Evolutionary conservation across 345 rosid species (phyloP).

Genomic region (Eucalyptus brandiana): DNA sequence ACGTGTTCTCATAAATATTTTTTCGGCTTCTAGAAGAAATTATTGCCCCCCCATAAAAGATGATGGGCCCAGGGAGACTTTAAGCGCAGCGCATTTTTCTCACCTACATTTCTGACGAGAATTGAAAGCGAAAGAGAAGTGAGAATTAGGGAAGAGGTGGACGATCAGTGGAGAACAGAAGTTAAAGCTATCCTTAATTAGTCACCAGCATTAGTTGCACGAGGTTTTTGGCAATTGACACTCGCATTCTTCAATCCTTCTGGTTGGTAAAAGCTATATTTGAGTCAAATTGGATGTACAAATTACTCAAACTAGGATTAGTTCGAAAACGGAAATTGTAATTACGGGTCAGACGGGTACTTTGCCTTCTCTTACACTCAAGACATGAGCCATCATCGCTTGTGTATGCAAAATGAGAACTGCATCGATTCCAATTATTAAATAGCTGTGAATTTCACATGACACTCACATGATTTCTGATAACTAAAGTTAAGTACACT

Average conservation of each 20-base stretch:
- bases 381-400: background rate
- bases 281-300: background rate
- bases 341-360: fast-evolving
- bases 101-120: background rate
- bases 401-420: background rate
- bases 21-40: background rate
- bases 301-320: background rate
- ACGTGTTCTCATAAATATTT: background rate
- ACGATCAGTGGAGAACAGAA: background rate
- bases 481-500: background rate
- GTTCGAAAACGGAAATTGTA: background rate
- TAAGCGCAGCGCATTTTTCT: background rate
- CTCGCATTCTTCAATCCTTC: background rate
- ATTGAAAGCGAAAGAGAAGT: background rate
- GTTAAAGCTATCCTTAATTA: background rate
- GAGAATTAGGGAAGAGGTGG: background rate
- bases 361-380: background rate
- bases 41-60: background rate
- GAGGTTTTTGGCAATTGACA: background rate
- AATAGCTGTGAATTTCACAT: background rate
- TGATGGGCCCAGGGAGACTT: background rate
- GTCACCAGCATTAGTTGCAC: background rate
- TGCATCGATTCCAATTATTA: background rate
- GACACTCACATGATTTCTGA: background rate
- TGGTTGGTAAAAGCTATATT: background rate